Base-by-base conservation (phyloP, 2,329 filamentous ascomycete species). In the Cercospora sp. region DNA sequence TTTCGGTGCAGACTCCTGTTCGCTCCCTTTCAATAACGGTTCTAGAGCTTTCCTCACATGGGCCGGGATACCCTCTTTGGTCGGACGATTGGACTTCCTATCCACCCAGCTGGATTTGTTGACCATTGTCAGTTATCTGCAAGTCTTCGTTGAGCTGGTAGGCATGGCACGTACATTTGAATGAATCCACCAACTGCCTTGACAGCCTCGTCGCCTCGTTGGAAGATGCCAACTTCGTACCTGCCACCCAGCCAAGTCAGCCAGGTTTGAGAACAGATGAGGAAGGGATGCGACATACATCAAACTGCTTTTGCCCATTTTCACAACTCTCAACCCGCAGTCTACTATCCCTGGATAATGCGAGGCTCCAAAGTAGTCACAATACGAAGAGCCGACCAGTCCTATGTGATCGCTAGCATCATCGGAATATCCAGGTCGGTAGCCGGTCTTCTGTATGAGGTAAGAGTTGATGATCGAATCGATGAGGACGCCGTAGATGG, bases 391-490 rank as follows among this genome's bases (percentile, higher is more conserved):
- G 1, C 94, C 94, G 60, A 95, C 93, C 28, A 98, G 86, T 23
- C 91, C 92, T 72, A 95, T 91, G 73, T 94, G 89, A 1, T 86
- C 78, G 1, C 90, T 91, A 92, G 93, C 70, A 90, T 81, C 60
- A 95, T 86, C 59, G 16, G 31, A 62, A 36, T 66, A 63, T 18
- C 67, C 94, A 89, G 2, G 86, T 77, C 2, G 90, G 92, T 94
- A 87, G 12, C 86, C 86, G 79, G 92, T 96, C 75, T 91, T 84
- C 62, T 90, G 84, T 69, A 96, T 93, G 18, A 98, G 87, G 79
- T 95, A 98, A 60, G 90, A 86, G 80, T 97, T 98, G 77, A 96
- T 89, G 67, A 96, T 87, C 1, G 92, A 94, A 82, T 98, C 94
- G 79, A 96, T 77, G 5, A 78, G 67, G 5, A 77, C 74, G 53